A percentile compares a stretch with the other conserved stretches of the same genome.
Evolutionary conservation across 140 eudicot genomes (phyloP).

Genomic region (Bidens hawaiensis): DNA sequence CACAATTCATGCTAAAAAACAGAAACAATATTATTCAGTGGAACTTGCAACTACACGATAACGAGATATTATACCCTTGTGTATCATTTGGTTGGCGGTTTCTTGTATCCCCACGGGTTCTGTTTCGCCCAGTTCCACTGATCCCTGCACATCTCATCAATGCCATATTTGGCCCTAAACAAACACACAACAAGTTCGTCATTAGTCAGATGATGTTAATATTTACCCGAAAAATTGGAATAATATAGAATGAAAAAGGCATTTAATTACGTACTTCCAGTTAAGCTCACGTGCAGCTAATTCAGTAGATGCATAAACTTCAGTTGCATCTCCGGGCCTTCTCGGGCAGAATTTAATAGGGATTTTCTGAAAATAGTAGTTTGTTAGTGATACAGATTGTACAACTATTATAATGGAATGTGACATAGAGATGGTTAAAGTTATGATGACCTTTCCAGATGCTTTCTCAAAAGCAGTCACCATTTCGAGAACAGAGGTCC

Average conservation of each 20-base stretch:
- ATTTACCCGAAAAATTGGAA: not conserved
- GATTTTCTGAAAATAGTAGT: slow-evolving; percentile 48
- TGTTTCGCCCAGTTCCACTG: slow-evolving; percentile 99
- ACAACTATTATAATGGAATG: not conserved
- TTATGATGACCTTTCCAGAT: slow-evolving; percentile 52
- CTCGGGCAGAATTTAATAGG: slow-evolving; percentile 73
- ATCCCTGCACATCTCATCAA: slow-evolving; percentile 93
- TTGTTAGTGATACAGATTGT: slow-evolving; percentile 6
- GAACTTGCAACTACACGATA: slow-evolving; percentile 4
- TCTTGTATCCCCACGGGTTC: slow-evolving; percentile 83
- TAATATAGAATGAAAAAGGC: not conserved
- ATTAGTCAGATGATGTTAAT: not conserved
- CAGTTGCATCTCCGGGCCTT: slow-evolving; percentile 92
- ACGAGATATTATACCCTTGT: not conserved
- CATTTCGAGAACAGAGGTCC: slow-evolving; percentile 92
- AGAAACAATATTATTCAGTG: not conserved
- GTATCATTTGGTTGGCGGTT: slow-evolving; percentile 31
- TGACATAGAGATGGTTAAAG: slow-evolving; percentile 3
- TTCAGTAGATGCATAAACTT: slow-evolving; percentile 79
- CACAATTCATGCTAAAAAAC: slow-evolving; percentile 6
- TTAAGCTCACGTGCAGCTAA: slow-evolving; percentile 74
- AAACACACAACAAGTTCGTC: not conserved
- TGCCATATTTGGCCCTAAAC: slow-evolving; percentile 93
- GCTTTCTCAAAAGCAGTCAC: slow-evolving; percentile 89
- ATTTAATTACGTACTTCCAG: slow-evolving; percentile 62